Evolutionary conservation across 495 filamentous ascomycete species (phyloP), one percentile per base, ranked within the genome.

Genomic region (Xylaria nigripes): DNA sequence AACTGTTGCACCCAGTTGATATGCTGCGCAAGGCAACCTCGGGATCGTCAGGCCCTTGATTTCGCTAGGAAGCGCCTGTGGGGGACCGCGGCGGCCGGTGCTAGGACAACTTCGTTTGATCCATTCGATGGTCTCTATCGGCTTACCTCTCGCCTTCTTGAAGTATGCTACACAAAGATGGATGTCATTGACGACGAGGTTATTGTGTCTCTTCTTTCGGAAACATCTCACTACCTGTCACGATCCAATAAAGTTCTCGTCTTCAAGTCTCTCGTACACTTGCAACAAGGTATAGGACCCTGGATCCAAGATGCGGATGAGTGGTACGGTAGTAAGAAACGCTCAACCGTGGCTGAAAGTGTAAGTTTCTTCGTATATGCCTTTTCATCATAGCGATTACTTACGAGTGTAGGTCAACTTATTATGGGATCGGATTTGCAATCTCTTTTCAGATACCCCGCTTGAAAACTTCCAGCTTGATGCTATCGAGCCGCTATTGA

Each of bases 51-150:
- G 38, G 72, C 74, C 10, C 66, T 87, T 6, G 83, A 86, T 54
- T 71, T 76, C 38, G 82, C 76, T 38, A 68, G 74, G 50, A 76
- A 74, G 27, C 70, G 69, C n/a, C 67, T 87, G 3, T 86, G 81
- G 82, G 82, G 84, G 6, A 72, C 75, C 0, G 65, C 62, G 0
- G 60, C 75, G 38, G 68, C 67, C 7, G 68, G 72, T 6, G 59
- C 67, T 4, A 75, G 75, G 43, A 65, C 67, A 29, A 45, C 70
- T 13, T 69, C 72, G 0, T 78, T 79, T 25, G 82, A 86, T 59
- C 76, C 83, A 0, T 84, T 81, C 51, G 78, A 82, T 61, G 66
- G 76, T 24, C 64, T 88, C 8, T 87, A 86, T 67, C 73, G 72
- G 36, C 71, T 79, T 51, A 67, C 76, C 5, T 72, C 68, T 45